phyloP scores from a whole-genome alignment of 2,329 filamentous ascomycete species.

The Ophiostoma quercus region DNA sequence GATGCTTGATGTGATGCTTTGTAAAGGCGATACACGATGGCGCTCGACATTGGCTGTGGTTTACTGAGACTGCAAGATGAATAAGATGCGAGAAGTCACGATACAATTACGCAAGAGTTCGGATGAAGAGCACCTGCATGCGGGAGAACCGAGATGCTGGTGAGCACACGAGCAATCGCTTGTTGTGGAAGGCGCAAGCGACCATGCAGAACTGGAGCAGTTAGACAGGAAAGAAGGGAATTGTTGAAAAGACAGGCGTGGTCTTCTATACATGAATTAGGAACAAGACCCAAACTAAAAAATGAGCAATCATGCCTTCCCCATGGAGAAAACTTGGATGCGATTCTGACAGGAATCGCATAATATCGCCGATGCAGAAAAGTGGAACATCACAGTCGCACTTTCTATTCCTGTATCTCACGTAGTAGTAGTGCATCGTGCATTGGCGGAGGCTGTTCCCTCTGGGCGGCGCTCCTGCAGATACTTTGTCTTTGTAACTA shows the following conservation, averaged over 20 bases:
- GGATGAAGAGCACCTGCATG: not conserved
- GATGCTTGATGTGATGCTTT: not conserved
- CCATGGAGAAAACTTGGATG: not conserved
- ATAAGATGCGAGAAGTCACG: no score
- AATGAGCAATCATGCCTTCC: not conserved
- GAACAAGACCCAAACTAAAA: not conserved
- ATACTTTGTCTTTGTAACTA: not conserved
- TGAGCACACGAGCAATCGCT: conserved; percentile 2
- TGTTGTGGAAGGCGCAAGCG: not conserved
- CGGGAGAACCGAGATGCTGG: not conserved
- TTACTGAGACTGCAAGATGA: no score
- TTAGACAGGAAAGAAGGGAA: no score
- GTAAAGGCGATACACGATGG: no score
- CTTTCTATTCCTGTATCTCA: not conserved
- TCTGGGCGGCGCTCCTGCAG: not conserved
- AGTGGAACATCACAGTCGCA: not conserved
- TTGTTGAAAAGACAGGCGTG: not conserved
- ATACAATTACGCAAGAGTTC: not conserved
- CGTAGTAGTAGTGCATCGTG: not conserved
- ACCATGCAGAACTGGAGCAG: no score
- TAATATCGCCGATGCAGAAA: not conserved
- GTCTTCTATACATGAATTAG: not conserved
- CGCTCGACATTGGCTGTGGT: no score
- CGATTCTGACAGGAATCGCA: not conserved
- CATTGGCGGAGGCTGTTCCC: conserved; percentile 9